Percentiles rank a stretch among this genome's conserved stretches.
These are phyloP conservation scores for Mitragyna speciosa DNA, from an alignment of 257 asterid species.

Conservation along the genomic window DNA sequence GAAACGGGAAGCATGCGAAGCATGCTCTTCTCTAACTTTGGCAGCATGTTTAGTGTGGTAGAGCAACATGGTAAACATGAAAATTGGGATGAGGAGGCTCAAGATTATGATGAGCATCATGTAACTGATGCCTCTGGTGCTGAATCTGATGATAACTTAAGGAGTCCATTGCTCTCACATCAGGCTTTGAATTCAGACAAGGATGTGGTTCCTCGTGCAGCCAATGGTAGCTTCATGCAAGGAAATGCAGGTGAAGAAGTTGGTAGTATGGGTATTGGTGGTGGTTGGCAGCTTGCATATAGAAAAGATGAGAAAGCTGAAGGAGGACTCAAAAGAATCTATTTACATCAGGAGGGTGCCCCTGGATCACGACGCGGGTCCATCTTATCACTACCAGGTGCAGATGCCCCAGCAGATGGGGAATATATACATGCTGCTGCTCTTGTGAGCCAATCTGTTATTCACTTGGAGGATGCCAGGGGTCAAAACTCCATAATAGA, in stretches of 20 bases:
- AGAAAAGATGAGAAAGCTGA: constrained; percentile 65
- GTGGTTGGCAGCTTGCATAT: constrained; percentile 97
- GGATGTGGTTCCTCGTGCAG: constrained; percentile 33
- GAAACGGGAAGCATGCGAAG: constrained; percentile 82
- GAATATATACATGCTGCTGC: constrained; percentile 84
- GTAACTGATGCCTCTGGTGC: constrained; percentile 50
- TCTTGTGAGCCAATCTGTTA: constrained; percentile 87
- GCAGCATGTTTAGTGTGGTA: constrained; percentile 72
- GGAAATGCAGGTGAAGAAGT: constrained; percentile 46
- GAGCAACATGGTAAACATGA: constrained; percentile 53
- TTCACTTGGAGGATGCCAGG: constrained; percentile 45
- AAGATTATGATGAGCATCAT: constrained; percentile 39
- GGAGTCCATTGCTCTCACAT: constrained; percentile 77
- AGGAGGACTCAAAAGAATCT: constrained; percentile 77
- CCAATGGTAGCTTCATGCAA: constrained; percentile 27
- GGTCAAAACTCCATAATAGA: constrained; percentile 49
- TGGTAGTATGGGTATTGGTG: constrained; percentile 77
- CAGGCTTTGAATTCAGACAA: constrained; percentile 51
- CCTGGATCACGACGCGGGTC: constrained; percentile 77
- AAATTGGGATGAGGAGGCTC: constrained; percentile 79
- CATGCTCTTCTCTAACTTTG: constrained; percentile 72
- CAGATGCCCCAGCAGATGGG: constrained; percentile 46
- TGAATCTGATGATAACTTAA: constrained; percentile 69
- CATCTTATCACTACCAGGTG: constrained; percentile 55
- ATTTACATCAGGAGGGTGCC: constrained; percentile 73